Conservation (phyloP, 495 filamentous ascomycete species). For the Trichoderma erinaceum region DNA sequence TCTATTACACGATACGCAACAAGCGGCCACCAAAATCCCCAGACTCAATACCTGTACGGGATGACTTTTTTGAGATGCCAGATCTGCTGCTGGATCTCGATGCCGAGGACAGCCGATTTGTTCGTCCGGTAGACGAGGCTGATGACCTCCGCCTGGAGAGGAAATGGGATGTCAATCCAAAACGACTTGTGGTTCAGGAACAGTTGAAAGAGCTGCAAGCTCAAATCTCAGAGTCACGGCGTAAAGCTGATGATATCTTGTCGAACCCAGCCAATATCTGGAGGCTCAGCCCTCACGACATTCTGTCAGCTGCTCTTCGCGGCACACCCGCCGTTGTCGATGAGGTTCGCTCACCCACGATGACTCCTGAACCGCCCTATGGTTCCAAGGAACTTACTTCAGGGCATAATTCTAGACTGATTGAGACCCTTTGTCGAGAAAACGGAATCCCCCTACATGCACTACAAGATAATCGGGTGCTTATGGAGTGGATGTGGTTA, state of each 20-base stretch:
- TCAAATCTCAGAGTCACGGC: background rate
- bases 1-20: conserved; percentile 11
- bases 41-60: background rate
- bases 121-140: background rate
- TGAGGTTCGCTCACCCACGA: no score
- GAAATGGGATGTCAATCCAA: conserved; percentile 2
- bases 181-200: background rate
- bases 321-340: background rate
- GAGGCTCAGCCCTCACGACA: background rate
- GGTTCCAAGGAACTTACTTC: background rate
- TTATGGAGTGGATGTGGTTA: conserved; percentile 10
- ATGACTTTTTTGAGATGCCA: conserved; percentile 14
- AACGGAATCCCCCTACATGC: conserved; percentile 6
- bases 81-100: conserved; percentile 13
- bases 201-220: background rate
- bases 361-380: background rate
- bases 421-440: background rate
- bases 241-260: background rate
- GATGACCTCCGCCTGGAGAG: background rate
- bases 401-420: background rate
- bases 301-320: conserved; percentile 4
- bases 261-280: background rate
- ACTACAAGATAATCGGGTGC: background rate
- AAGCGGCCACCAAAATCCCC: conserved; percentile 8
- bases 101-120: conserved; percentile 1